These are phyloP conservation scores for Penicillium odoratum DNA, from an alignment of 495 filamentous ascomycete genomes.

Conservation along the genomic window DNA sequence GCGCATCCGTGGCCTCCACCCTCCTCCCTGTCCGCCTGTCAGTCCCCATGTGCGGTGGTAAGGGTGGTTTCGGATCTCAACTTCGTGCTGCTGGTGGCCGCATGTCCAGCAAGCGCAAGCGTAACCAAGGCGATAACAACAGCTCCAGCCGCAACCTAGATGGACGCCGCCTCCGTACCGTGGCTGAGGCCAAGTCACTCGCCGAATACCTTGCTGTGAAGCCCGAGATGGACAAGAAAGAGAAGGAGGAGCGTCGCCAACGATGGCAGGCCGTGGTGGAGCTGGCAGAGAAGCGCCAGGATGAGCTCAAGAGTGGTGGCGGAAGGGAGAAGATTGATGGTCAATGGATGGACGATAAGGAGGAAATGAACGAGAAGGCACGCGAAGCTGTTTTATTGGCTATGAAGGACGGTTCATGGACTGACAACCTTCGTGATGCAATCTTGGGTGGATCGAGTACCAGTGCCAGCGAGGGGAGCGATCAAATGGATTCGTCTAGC, in stretches of 20 bases:
- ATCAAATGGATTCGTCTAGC: slow-evolving; percentile 37
- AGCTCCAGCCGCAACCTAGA: slow-evolving; percentile 91
- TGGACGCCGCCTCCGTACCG: slow-evolving; percentile 83
- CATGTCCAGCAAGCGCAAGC: slow-evolving; percentile 93
- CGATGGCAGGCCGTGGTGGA: slow-evolving; percentile 86
- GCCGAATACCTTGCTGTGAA: slow-evolving; percentile 95
- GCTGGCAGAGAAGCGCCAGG: slow-evolving; percentile 73
- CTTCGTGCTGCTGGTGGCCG: slow-evolving; percentile 94
- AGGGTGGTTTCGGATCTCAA: slow-evolving; percentile 96
- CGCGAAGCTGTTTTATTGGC: slow-evolving; percentile 78
- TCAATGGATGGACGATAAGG: slow-evolving; percentile 91
- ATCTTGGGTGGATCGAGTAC: slow-evolving; percentile 46
- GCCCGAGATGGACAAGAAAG: slow-evolving; percentile 92
- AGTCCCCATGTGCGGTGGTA: slow-evolving; percentile 77
- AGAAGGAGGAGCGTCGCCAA: slow-evolving; percentile 77
- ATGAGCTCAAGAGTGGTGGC: slow-evolving; percentile 69
- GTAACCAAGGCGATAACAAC: slow-evolving; percentile 77
- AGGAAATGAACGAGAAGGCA: slow-evolving; percentile 78
- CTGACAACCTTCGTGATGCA: slow-evolving; percentile 47
- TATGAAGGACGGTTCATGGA: slow-evolving; percentile 63
- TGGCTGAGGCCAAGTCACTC: slow-evolving; percentile 90
- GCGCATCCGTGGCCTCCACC: slow-evolving; percentile 53
- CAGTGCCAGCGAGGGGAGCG: slow-evolving; percentile 52
- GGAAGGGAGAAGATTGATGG: slow-evolving; percentile 74
- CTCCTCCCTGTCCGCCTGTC: slow-evolving; percentile 82